Evolutionary conservation across 208 protist genomes (phyloP).

Genomic region (Porcisia deanei): DNA sequence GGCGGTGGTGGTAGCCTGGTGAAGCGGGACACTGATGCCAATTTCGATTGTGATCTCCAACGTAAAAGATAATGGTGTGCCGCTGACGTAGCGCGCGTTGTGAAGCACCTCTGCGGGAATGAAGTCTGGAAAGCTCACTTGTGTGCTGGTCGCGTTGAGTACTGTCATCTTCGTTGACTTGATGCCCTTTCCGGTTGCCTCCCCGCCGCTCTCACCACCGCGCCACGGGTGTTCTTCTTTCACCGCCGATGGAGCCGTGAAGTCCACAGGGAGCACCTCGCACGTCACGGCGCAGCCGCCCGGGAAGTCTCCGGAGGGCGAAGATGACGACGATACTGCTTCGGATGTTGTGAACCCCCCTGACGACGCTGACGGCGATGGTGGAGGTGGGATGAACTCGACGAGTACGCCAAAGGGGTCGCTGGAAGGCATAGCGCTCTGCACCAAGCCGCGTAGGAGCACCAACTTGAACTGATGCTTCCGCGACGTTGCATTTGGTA

Average conservation of each 20-base stretch:
- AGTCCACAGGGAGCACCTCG: constrained; percentile 34
- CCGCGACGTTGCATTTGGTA: constrained; percentile 53
- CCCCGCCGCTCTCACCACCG: background rate
- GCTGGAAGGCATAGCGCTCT: constrained; percentile 12
- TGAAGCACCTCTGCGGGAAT: constrained; percentile 37
- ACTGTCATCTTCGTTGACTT: constrained; percentile 27
- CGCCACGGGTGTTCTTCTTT: background rate
- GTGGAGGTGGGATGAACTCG: constrained; percentile 66
- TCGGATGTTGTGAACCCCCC: background rate
- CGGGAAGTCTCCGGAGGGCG: constrained; percentile 31
- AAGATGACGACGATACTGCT: background rate
- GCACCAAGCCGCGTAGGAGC: constrained; percentile 63
- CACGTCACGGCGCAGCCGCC: constrained; percentile 55
- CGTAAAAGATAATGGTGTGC: constrained; percentile 29
- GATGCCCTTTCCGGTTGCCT: constrained; percentile 21
- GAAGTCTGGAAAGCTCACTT: constrained; percentile 61
- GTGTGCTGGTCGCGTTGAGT: constrained; percentile 27
- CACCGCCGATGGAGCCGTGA: background rate
- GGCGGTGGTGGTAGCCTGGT: constrained; percentile 60
- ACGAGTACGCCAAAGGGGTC: constrained; percentile 68
- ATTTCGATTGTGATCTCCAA: constrained; percentile 64
- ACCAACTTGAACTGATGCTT: constrained; percentile 73
- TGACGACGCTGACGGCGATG: background rate
- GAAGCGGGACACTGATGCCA: constrained; percentile 58
- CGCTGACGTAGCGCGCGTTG: constrained; percentile 39